Evolutionary conservation across 2,329 filamentous ascomycete species (phyloP), one percentile per base, ranked within the genome.

Genomic region (Diaporthe capsici): DNA sequence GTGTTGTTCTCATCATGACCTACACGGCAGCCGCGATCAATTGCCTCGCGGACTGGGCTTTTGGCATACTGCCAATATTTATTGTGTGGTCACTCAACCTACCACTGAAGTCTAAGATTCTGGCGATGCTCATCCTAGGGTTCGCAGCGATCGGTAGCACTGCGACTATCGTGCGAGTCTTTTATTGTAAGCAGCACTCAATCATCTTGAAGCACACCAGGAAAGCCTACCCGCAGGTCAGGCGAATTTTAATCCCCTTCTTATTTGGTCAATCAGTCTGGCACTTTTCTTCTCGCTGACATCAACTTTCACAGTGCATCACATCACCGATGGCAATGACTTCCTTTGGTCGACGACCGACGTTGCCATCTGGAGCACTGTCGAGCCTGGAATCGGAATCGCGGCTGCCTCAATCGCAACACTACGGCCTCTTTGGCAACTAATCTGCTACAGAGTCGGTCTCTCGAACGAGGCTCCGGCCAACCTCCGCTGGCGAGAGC

Each of bases 331-430:
- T 37, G 13, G 53, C 25, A 28, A 49, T 17, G 72, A 74, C 12
- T 74, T 74, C 20, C 51, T 74, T 5, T 74, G 53, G 47, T 44
- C 72, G n/a, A 74, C 72, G 2, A 44, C 72, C 25, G 72, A 74
- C 20, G n/a, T 74, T 12, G 72, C 72, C 7, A 74, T 74, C 22
- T 74, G 72, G 72, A 68, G 60, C 12, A 70, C 72, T 12, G 49
- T 74, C 22, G 72, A 74, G 61, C 63, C 72, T 25, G 72, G 72
- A 3, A 67, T 74, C 6, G 72, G 72, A 22, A 74, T 74, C 17
- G 42, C 61, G 6, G 72, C 72, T 20, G 72, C 72, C 25, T 65
- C 58, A 12, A 47, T 74, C 22, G 72, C 61, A 53, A 70, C 72
- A 13, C 42, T 74, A 5, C 61, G 72, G 44, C 72, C 72, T 25